These are phyloP conservation scores for Eucalyptus virginea DNA, from an alignment of 345 rosid species.

Conservation along the genomic window DNA sequence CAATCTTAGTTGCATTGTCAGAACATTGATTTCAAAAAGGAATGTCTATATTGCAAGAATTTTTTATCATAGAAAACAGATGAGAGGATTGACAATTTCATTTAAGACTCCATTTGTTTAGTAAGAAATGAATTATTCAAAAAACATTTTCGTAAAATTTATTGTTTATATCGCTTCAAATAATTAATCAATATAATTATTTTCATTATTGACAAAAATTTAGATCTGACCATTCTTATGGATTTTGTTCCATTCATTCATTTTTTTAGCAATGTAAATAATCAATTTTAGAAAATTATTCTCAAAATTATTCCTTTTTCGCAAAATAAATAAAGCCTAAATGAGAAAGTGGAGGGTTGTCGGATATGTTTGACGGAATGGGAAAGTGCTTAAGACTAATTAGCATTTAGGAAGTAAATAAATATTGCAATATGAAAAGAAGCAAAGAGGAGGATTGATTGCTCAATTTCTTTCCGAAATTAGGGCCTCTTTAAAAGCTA, in stretches of 20 bases:
- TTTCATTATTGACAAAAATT: background rate
- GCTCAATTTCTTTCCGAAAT: background rate
- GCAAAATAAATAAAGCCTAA: rapidly evolving
- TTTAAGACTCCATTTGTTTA: background rate
- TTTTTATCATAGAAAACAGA: background rate
- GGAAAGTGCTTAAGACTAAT: background rate
- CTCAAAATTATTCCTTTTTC: background rate
- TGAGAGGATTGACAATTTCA: too few species aligned
- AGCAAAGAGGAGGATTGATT: background rate
- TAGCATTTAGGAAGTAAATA: background rate
- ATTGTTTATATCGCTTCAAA: background rate
- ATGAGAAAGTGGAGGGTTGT: background rate
- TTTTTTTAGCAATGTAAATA: background rate
- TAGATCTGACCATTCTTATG: background rate
- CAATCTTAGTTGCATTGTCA: background rate
- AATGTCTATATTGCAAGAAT: background rate
- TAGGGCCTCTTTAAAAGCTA: background rate
- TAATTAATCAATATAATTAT: background rate
- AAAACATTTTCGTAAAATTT: background rate
- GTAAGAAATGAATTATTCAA: background rate
- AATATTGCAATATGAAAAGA: background rate
- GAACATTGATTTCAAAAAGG: background rate
- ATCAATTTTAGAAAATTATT: background rate
- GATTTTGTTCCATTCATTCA: background rate
- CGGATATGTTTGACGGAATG: background rate